phyloP scores from a whole-genome alignment of 2,329 filamentous ascomycete species.

The Neopestalotiopsis sp. region DNA sequence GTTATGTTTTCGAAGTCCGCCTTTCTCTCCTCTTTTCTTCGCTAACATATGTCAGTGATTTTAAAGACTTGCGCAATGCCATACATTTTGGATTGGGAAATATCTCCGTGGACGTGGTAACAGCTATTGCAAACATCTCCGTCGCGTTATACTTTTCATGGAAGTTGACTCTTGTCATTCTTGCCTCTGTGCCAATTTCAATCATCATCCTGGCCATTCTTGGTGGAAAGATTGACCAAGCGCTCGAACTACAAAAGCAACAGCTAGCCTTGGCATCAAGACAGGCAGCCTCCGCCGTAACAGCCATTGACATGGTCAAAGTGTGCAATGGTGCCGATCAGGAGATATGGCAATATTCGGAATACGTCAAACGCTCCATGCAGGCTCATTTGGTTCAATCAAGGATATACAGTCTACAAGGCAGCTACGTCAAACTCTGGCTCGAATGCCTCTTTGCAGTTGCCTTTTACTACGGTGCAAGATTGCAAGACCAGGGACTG shows the following conservation, averaged over 20 bases:
- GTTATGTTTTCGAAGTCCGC: conserved; percentile 31
- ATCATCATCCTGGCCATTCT: conserved; percentile 63
- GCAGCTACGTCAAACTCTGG: conserved; percentile 75
- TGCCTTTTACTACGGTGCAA: conserved; percentile 87
- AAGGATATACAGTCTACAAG: conserved; percentile 71
- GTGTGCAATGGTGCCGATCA: conserved; percentile 77
- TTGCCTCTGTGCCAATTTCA: conserved; percentile 75
- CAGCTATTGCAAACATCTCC: conserved; percentile 66
- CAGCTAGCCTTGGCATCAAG: conserved; percentile 75
- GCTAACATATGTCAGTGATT: conserved; percentile 63
- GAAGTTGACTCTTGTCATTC: conserved; percentile 80
- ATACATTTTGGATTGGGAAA: conserved; percentile 81
- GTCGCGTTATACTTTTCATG: conserved; percentile 83
- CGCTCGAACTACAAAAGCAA: conserved; percentile 71
- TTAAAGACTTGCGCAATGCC: conserved; percentile 79
- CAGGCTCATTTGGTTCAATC: conserved; percentile 71
- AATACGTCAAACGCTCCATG: conserved; percentile 62
- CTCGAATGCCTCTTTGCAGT: conserved; percentile 81
- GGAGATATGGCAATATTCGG: conserved; percentile 70
- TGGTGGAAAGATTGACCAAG: conserved; percentile 64
- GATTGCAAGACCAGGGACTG: conserved; percentile 66
- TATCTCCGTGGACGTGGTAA: conserved; percentile 66
- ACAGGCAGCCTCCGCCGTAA: conserved; percentile 70
- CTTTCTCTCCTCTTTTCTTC: neutral
- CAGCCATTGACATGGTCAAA: conserved; percentile 84